Evolutionary conservation across 371 early-diverging fungal genomes (phyloP), one percentile per base, ranked within the genome.

Genomic region (Rhizopus delemar): DNA sequence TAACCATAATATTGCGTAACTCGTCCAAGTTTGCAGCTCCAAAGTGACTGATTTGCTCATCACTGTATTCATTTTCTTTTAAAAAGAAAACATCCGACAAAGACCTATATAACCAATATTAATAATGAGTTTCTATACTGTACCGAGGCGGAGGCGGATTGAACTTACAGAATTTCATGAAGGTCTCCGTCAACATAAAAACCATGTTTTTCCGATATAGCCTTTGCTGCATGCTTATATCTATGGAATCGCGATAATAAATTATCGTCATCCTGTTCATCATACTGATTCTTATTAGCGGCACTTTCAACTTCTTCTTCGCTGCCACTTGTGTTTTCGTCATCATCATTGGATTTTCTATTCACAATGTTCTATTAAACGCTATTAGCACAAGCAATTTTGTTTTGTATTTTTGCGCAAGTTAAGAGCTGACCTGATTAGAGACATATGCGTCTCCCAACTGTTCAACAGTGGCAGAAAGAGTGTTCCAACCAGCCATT

Each of bases 11-110:
- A 56, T 16, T 41, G 15, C 50, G 53, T 52, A 59, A 16, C 41
- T 29, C 41, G 3, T 59, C 50, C 50, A 58, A 45, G 11, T 53
- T 57, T 56, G 54, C 33, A 41, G 53, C 31, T 45, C 61, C 53
- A 62, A 59, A 59, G 22, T 59, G 59, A 35, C n/a, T 43, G 6
- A 61, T 46, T 45, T 66, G 54, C 53, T 66, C 16, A 16, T 61
- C 59, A 34, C 59, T 67, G 15, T 53, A 61, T 48, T 67, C 62
- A 56, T 62, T 62, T 43, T 61, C 66, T 51, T 66, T 66, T 12
- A 66, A 35, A 15, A 67, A 57, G 8, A 61, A 48, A 46, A 58
- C 56, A 29, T 57, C 46, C 3, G 62, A 51, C 29, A 66, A 56
- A 28, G n/a, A 66, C 0, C 66, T 57, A 61, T 46, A 66, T 50